phyloP scores from a whole-genome alignment of 1,284 basidiomycete genomes.

The Porogramme epimiltina region DNA sequence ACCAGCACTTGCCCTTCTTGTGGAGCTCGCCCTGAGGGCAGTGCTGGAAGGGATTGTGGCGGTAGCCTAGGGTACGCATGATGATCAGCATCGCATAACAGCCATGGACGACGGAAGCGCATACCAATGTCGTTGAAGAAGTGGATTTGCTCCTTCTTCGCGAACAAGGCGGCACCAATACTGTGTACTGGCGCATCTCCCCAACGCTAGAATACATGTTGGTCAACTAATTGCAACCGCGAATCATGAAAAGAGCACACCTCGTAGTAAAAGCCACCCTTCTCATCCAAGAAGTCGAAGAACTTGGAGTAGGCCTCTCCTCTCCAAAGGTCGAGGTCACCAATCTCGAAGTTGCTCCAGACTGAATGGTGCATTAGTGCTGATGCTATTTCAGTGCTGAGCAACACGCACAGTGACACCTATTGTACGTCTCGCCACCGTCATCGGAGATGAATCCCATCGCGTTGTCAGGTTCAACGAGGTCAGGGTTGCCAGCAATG shows the following conservation, averaged over 20 bases:
- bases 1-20: slow-evolving; percentile 46
- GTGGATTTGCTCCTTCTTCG: slow-evolving; percentile 62
- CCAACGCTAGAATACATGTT: slow-evolving; percentile 44
- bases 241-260: slow-evolving; percentile 22
- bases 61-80: slow-evolving; percentile 34
- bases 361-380: slow-evolving; percentile 35
- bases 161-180: slow-evolving; percentile 67
- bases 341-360: slow-evolving; percentile 78
- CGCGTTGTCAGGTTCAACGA: slow-evolving; percentile 60
- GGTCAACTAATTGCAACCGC: not conserved
- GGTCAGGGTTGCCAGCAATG: slow-evolving; percentile 57
- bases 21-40: slow-evolving; percentile 50
- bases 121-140: slow-evolving; percentile 58
- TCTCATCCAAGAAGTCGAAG: slow-evolving; percentile 68
- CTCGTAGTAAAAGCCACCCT: slow-evolving; percentile 78
- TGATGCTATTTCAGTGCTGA: not conserved
- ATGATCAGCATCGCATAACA: not conserved
- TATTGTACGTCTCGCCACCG: slow-evolving; percentile 63
- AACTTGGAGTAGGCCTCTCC: slow-evolving; percentile 66
- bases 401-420: slow-evolving; percentile 64
- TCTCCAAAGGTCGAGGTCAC: slow-evolving; percentile 66
- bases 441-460: slow-evolving; percentile 69
- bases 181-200: slow-evolving; percentile 79
- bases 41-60: slow-evolving; percentile 54
- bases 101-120: not conserved